A percentile compares a stretch with the other conserved stretches of the same genome.
Evolutionary conservation across 2,329 filamentous ascomycete genomes (phyloP).

Genomic region (Colletotrichum lentis): DNA sequence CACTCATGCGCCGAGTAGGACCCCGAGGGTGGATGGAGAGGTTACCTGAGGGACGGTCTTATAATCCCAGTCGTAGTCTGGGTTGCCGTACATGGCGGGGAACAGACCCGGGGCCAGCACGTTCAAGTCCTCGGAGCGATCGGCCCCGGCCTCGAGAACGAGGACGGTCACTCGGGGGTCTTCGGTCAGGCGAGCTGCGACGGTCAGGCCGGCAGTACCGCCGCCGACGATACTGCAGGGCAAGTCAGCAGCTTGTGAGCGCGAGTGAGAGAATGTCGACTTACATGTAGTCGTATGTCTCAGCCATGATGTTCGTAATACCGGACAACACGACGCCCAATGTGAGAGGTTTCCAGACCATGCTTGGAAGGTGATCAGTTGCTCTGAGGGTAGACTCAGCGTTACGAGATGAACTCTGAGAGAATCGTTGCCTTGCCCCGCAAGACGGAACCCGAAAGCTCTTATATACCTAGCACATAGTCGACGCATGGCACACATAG

Average conservation of each 20-base stretch:
- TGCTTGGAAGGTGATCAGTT: not conserved
- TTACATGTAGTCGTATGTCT: constrained; percentile 30
- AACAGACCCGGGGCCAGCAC: constrained; percentile 39
- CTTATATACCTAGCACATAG: not conserved
- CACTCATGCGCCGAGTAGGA: too few species aligned
- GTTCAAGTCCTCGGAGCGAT: constrained; percentile 35
- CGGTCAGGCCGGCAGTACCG: constrained; percentile 62
- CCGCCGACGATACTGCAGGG: constrained; percentile 59
- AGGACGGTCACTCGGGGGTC: constrained; percentile 18
- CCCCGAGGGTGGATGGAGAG: not conserved
- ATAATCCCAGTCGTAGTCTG: constrained; percentile 40
- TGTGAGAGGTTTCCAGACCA: not conserved
- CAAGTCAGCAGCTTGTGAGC: constrained; percentile 30
- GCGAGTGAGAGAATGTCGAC: not conserved
- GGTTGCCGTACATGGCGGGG: constrained; percentile 38
- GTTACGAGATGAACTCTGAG: too few species aligned
- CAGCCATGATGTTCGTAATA: constrained; percentile 9
- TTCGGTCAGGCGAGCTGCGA: constrained; percentile 59
- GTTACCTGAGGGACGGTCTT: constrained; percentile 39
- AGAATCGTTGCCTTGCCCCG: too few species aligned
- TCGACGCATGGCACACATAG: not conserved
- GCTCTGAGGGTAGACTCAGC: not conserved
- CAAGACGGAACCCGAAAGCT: not conserved
- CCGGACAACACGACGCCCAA: not conserved
- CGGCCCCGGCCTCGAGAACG: constrained; percentile 38